Base-by-base conservation (phyloP, 768 basidiomycete genomes). In the Boletus reticulatus region DNA sequence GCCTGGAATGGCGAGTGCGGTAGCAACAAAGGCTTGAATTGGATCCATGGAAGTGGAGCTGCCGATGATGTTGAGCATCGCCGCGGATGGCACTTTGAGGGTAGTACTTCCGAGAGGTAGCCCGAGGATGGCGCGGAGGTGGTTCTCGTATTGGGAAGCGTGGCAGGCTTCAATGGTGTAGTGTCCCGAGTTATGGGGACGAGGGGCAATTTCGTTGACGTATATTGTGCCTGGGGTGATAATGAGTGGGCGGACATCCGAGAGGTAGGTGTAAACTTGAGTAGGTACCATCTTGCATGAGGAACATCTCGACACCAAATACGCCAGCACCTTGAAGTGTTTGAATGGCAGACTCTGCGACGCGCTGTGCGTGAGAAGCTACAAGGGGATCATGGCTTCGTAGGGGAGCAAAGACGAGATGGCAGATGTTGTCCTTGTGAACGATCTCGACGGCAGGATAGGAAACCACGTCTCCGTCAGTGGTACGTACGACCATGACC, bases 221-320 rank as follows among this genome's bases (percentile, higher is more conserved):
- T 85, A 84, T 1, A 98, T 80, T 1, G 77, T 71, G 13, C 89
- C 94, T 95, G 61, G 6, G 14, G 4, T 27, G 29, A 13, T 16
- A 16, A n/a, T 53, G 32, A 16, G 45, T 31, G 4, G 9, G 6
- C n/a, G 27, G 8, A 14, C 19, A 8, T 41, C 19, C 19, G 17
- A 39, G 17, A 41, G 16, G 27, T 16, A 24, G 29, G 31, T 9
- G 43, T 8, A 32, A 37, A 41, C 8, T 68, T 44, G 43, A 3
- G 11, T 19, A 54, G 53, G 17, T 62, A 93, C 96, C 94, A 66
- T 95, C 83, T 29, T 80, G 75, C 82, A 96, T 81, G 41, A 98
- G 76, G 75, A 99, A 99, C 94, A 98, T 93, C 72, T 99, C 97
- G 1, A 99, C 95, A 2, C 95, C 97, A 73, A 97, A 98, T 24